Conservation (phyloP, 768 basidiomycete species). For the Favolaschia claudopus region DNA sequence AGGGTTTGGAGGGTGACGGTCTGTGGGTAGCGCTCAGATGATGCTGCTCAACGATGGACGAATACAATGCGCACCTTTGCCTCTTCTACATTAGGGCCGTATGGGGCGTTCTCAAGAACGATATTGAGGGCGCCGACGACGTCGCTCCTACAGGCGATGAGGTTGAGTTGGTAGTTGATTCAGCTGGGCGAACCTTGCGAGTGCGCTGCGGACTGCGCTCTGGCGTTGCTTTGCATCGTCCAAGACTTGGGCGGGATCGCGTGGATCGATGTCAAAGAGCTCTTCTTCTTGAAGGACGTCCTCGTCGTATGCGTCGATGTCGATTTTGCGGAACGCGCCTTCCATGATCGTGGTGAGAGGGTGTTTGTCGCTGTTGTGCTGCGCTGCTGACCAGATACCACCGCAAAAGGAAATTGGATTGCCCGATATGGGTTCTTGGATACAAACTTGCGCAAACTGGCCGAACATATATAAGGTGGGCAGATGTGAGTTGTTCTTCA, state of each 20-base stretch:
- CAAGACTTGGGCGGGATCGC: constrained; percentile 76
- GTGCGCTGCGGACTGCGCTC: constrained; percentile 69
- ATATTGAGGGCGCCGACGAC: constrained; percentile 72
- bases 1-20: constrained; percentile 80
- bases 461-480: background rate
- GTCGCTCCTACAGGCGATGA: constrained; percentile 65
- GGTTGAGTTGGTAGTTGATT: background rate
- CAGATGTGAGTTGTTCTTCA: background rate
- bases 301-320: constrained; percentile 94
- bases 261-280: constrained; percentile 86
- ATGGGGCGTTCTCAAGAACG: constrained; percentile 85
- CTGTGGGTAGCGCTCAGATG: constrained; percentile 46
- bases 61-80: constrained; percentile 76
- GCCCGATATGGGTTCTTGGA: background rate
- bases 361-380: constrained; percentile 1
- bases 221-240: constrained; percentile 81
- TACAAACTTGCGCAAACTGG: background rate
- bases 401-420: background rate
- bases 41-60: background rate
- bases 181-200: constrained; percentile 69
- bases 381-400: background rate
- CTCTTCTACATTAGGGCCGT: constrained; percentile 85
- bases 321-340: constrained; percentile 86
- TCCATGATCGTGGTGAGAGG: constrained; percentile 41
- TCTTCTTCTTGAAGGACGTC: constrained; percentile 86